phyloP scores from a whole-genome alignment of 2,329 filamentous ascomycete species.

The Fusarium burgessii region DNA sequence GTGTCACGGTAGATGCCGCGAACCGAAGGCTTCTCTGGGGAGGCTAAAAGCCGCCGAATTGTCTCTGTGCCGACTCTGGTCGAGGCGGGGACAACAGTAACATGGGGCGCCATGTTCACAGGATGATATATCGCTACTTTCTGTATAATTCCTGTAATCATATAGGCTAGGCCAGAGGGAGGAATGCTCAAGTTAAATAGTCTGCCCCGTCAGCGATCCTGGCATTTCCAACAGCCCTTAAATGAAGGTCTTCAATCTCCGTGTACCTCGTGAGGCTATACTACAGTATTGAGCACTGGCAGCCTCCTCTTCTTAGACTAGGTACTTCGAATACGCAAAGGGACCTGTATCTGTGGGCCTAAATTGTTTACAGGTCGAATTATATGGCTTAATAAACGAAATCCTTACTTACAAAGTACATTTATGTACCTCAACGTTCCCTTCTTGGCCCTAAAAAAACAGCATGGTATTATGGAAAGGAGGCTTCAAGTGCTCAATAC shows the following conservation, averaged over 20 bases:
- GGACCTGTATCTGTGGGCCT: not conserved
- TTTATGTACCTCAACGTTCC: too few species aligned
- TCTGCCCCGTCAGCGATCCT: not conserved
- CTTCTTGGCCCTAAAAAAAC: too few species aligned
- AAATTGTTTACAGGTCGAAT: not conserved
- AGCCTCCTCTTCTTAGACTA: not conserved
- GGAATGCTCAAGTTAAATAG: not conserved
- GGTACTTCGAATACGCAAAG: not conserved
- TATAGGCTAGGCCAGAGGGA: not conserved
- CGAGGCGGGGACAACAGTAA: conserved; percentile 50
- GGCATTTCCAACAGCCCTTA: too few species aligned
- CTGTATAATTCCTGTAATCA: not conserved
- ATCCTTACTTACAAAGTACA: too few species aligned
- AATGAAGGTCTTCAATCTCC: not conserved
- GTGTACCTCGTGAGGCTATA: not conserved
- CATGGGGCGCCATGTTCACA: conserved; percentile 41
- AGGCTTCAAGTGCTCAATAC: not conserved
- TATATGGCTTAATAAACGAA: too few species aligned
- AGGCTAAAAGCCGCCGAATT: conserved; percentile 44
- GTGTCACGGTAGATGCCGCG: conserved; percentile 48
- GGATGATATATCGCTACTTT: not conserved
- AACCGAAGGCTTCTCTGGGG: conserved; percentile 33
- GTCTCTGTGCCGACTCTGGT: conserved; percentile 47
- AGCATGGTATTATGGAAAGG: too few species aligned
- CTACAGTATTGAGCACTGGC: not conserved